Evolutionary conservation across 768 basidiomycete species (phyloP).

Genomic region (Amanita molliuscula): DNA sequence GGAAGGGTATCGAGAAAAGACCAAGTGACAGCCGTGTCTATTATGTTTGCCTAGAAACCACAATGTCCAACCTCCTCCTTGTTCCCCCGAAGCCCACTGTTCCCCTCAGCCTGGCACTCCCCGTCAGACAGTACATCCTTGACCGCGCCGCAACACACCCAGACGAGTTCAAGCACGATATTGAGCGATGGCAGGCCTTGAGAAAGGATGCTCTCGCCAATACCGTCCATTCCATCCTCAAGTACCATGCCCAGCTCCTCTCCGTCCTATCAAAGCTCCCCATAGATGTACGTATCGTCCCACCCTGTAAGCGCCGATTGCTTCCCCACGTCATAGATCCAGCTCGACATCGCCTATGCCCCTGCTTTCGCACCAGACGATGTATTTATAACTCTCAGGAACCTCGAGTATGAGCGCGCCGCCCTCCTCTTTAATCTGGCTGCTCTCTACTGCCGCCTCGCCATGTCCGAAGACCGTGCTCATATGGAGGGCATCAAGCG

Average conservation of each 20-base stretch:
- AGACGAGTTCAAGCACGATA: constrained; percentile 75
- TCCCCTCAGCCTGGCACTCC: constrained; percentile 38
- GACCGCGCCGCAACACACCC: constrained; percentile 65
- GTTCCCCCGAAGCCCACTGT: constrained; percentile 71
- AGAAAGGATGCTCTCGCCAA: constrained; percentile 45
- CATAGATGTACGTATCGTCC: constrained; percentile 42
- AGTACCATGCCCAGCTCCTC: constrained; percentile 86
- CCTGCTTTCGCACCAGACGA: constrained; percentile 53
- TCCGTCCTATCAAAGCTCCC: constrained; percentile 83
- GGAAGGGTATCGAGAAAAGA: constrained; percentile 10
- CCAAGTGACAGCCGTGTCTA: background rate
- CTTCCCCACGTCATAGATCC: constrained; percentile 38
- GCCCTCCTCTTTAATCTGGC: constrained; percentile 79
- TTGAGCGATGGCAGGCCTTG: constrained; percentile 57
- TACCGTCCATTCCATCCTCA: constrained; percentile 45
- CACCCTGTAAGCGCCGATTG: constrained; percentile 1
- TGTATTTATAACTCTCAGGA: constrained; percentile 54
- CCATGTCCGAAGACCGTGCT: constrained; percentile 57
- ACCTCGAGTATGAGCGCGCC: constrained; percentile 76
- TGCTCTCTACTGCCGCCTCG: constrained; percentile 77
- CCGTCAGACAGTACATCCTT: constrained; percentile 59
- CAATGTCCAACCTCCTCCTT: constrained; percentile 69
- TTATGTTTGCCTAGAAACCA: background rate
- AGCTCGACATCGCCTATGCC: constrained; percentile 62
- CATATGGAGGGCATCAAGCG: constrained; percentile 76